Percentiles rank a stretch among this genome's conserved stretches.
Conservation (phyloP, 352 stramenopile genomes). For the Globisporangium nodosum region DNA sequence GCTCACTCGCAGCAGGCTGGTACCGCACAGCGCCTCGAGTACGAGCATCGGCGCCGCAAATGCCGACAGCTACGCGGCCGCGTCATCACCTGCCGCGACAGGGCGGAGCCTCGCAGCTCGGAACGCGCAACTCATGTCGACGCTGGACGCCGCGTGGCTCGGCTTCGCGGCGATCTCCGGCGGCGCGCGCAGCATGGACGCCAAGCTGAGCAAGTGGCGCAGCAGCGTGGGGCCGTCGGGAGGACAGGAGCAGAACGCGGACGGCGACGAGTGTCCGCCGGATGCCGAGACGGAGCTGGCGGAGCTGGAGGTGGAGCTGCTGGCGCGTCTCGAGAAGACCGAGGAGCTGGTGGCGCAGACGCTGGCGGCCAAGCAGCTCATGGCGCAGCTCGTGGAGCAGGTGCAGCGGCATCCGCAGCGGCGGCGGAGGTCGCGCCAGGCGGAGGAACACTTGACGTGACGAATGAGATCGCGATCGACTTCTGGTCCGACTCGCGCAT, state of each 20-base stretch:
- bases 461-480: conserved; percentile 75
- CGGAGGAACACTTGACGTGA: no score
- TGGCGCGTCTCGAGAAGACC: conserved; percentile 16
- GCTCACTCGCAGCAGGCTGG: background rate
- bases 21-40: background rate
- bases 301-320: conserved; percentile 18
- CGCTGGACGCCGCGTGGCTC: conserved; percentile 29
- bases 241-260: background rate
- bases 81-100: background rate
- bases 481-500: conserved; percentile 95
- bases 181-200: conserved; percentile 17
- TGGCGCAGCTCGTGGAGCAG: conserved; percentile 20
- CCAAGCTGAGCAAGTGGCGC: conserved; percentile 10
- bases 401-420: conserved; percentile 5
- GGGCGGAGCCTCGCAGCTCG: conserved; percentile 9
- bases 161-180: conserved; percentile 27
- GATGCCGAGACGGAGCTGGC: background rate
- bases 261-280: background rate
- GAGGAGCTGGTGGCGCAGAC: conserved; percentile 25
- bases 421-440: background rate
- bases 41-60: no score
- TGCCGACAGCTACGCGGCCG: background rate
- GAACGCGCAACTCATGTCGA: conserved; percentile 20
- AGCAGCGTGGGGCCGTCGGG: background rate
- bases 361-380: conserved; percentile 15